Conservation (phyloP, 2,329 filamentous ascomycete genomes). For the Phialophora macrospora region DNA sequence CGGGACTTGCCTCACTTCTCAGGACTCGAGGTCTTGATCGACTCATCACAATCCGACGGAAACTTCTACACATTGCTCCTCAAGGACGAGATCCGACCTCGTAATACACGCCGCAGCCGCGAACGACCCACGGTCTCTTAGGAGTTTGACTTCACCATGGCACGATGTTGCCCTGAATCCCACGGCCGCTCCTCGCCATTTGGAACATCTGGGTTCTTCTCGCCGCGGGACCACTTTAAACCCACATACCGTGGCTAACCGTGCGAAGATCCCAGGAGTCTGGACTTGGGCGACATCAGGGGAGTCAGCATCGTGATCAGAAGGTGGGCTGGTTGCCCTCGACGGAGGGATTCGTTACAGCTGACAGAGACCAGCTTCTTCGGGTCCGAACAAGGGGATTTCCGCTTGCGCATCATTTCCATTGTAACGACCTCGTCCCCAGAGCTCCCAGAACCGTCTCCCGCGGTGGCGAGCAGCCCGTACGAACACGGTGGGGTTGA, state of each 20-base stretch:
- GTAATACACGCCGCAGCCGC: constrained; percentile 64
- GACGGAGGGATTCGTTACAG: constrained; percentile 25
- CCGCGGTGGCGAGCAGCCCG: constrained; percentile 5
- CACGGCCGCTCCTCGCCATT: constrained; percentile 18
- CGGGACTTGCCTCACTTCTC: constrained; percentile 70
- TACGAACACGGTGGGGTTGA: neutral
- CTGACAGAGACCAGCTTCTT: constrained; percentile 66
- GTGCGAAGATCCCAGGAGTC: constrained; percentile 61
- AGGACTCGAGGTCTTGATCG: constrained; percentile 63
- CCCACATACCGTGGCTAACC: constrained; percentile 73
- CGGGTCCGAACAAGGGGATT: constrained; percentile 71
- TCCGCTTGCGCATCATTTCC: constrained; percentile 45
- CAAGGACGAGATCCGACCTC: constrained; percentile 69
- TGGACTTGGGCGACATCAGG: constrained; percentile 66
- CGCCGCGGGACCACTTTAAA: constrained; percentile 69
- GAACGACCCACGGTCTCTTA: constrained; percentile 74
- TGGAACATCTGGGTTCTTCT: constrained; percentile 51
- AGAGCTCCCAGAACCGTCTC: constrained; percentile 9
- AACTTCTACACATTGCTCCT: constrained; percentile 76
- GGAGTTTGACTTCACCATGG: constrained; percentile 68
- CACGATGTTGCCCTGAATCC: constrained; percentile 30
- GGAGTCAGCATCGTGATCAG: constrained; percentile 78
- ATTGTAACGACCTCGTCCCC: constrained; percentile 18
- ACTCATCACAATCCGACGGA: constrained; percentile 56
- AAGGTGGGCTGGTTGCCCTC: constrained; percentile 59